These are phyloP conservation scores for Nicotiana undulata DNA, from an alignment of 257 asterid genomes.

Conservation along the genomic window DNA sequence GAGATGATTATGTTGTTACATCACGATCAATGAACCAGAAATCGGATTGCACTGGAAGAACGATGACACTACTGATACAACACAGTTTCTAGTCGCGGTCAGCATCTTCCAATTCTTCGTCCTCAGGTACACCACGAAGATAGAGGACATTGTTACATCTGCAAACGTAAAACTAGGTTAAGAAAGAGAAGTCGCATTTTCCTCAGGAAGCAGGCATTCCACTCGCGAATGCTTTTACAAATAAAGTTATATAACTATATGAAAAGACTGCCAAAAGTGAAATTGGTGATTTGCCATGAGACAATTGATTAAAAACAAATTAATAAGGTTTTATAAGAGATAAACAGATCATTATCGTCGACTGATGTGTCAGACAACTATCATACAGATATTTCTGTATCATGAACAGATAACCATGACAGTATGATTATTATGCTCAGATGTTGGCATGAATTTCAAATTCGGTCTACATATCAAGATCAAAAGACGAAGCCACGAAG, in stretches of 20 bases:
- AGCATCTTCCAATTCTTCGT: conserved; percentile 4
- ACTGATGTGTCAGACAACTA: background rate
- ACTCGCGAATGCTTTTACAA: background rate
- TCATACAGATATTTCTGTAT: no score
- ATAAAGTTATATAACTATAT: no score
- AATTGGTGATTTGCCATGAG: background rate
- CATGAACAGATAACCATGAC: background rate
- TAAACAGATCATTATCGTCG: background rate
- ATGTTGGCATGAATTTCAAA: background rate
- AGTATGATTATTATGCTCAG: background rate
- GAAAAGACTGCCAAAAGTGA: no score
- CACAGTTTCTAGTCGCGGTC: background rate
- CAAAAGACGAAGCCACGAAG: background rate
- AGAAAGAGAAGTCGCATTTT: background rate
- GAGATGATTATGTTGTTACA: background rate
- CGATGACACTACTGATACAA: background rate
- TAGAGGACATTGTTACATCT: conserved; percentile 4
- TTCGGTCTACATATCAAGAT: background rate
- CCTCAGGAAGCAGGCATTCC: background rate
- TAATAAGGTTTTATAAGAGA: background rate
- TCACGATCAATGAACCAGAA: background rate
- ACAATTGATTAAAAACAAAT: background rate
- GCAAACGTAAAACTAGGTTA: background rate
- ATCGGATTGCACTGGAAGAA: background rate
- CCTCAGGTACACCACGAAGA: conserved; percentile 6